These are phyloP conservation scores for Hamamelis virginiana DNA, from an alignment of 164 flowering plant genomes.

Conservation along the genomic window DNA sequence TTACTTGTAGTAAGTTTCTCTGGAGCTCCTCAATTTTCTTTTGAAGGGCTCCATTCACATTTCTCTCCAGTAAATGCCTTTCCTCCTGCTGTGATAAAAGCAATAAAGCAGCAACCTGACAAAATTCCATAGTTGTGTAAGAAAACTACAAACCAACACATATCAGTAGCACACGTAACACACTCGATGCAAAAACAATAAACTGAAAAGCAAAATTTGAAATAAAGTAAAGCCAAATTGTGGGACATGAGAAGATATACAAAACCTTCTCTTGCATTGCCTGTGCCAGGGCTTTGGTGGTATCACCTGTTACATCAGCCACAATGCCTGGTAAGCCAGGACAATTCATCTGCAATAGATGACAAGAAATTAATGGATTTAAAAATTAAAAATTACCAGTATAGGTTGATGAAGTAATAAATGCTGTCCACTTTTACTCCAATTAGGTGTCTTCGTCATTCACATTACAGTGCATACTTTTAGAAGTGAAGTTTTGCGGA, in stretches of 20 bases:
- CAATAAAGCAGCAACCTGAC: slow-evolving; percentile 74
- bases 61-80: slow-evolving; percentile 77
- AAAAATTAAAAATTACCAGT: background rate
- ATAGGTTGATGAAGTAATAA: background rate
- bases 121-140: background rate
- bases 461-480: too few relatives aligned
- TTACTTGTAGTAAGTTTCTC: slow-evolving; percentile 79
- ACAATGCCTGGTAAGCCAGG: slow-evolving; percentile 15
- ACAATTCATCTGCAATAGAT: slow-evolving; percentile 32
- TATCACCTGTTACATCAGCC: slow-evolving; percentile 29
- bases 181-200: background rate
- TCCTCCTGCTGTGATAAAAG: slow-evolving; percentile 96
- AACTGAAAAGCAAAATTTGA: background rate
- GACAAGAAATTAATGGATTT: background rate
- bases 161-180: background rate
- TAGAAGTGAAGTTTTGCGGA: too few relatives aligned
- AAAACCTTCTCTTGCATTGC: slow-evolving; percentile 92
- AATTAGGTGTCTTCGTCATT: too few relatives aligned
- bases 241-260: background rate
- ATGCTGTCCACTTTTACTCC: background rate
- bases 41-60: slow-evolving; percentile 75
- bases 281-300: slow-evolving; percentile 66
- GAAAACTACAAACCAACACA: background rate
- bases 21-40: slow-evolving; percentile 84
- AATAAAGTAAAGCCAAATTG: background rate